phyloP scores from a whole-genome alignment of 257 asterid species.

The Solanum sejunctum region DNA sequence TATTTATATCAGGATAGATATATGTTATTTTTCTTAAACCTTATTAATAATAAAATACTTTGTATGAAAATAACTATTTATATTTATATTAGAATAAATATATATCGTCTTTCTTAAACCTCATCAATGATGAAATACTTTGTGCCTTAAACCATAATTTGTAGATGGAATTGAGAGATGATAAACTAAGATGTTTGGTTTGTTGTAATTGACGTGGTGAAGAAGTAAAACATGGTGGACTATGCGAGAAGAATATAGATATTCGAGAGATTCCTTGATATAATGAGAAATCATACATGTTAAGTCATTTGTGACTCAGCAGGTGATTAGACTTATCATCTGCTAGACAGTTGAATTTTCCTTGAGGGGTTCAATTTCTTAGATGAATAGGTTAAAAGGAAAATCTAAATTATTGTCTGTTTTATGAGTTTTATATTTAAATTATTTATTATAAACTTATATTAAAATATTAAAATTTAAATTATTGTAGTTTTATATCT shows the following conservation, averaged over 20 bases:
- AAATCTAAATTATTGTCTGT: no score
- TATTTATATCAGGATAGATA: no score
- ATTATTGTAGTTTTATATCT: no score
- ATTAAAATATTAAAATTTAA: not conserved
- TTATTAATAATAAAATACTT: rapidly evolving
- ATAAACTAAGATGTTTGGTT: not conserved
- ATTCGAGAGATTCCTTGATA: not conserved
- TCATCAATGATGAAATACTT: rapidly evolving
- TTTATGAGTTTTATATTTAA: not conserved
- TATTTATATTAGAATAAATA: no score
- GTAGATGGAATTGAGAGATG: not conserved
- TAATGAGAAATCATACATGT: not conserved
- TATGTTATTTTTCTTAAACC: rapidly evolving
- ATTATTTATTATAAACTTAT: not conserved
- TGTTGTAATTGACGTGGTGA: constrained; percentile 7
- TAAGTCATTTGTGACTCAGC: constrained; percentile 33
- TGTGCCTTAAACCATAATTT: no score
- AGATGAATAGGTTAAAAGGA: not conserved
- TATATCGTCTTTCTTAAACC: not conserved
- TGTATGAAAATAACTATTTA: no score
- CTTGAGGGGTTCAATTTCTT: not conserved
- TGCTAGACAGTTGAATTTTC: not conserved
- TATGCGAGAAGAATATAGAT: not conserved
- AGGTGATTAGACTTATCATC: not conserved
- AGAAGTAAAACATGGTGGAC: constrained; percentile 4